Evolutionary conservation across 768 basidiomycete genomes (phyloP), one percentile per base, ranked within the genome.

Genomic region (Naganishia kalamii): DNA sequence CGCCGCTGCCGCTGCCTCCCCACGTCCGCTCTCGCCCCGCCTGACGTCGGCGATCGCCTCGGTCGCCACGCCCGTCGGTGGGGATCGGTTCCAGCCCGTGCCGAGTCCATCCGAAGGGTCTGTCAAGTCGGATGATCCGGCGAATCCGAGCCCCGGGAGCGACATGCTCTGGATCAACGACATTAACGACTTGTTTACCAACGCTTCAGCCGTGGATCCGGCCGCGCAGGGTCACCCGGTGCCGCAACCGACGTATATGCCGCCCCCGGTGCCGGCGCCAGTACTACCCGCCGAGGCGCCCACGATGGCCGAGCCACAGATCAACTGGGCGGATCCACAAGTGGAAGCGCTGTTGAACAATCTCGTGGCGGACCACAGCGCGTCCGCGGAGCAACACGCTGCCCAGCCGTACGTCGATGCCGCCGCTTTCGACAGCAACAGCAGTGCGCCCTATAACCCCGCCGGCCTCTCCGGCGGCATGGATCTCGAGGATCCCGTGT

Each of bases 101-200:
- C 60, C 48, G n/a, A 49, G 43, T 40, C 62, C 49, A 1, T 44
- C 37, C 12, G 47, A 46, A 17, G 47, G n/a, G 40, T 43, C 62
- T 40, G 35, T 29, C 50, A 64, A 40, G 13, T 25, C 50, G 23
- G 60, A 35, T 7, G 63, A 63, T 44, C 23, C 35, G 10, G 1
- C 30, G 23, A 35, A 15, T 10, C 37, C 37, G 2, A 57, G 35
- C 19, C 54, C 54, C 4, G 21, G 37, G 8, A 40, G 54, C 23
- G 54, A 57, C 37, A 57, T 57, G 54, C n/a, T 57, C 1, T 57
- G 54, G 54, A 57, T 57, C 33, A 57, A 57, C 33, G 54, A 57
- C 21, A 57, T 57, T 17, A 57, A 57, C 19, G 37, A 35, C 35
- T 40, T 57, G 23, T 57, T 57, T 17, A 57, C 54, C 5, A 57